These are phyloP conservation scores for Fusarium sp. DNA, from an alignment of 2,329 filamentous ascomycete species.

Conservation along the genomic window DNA sequence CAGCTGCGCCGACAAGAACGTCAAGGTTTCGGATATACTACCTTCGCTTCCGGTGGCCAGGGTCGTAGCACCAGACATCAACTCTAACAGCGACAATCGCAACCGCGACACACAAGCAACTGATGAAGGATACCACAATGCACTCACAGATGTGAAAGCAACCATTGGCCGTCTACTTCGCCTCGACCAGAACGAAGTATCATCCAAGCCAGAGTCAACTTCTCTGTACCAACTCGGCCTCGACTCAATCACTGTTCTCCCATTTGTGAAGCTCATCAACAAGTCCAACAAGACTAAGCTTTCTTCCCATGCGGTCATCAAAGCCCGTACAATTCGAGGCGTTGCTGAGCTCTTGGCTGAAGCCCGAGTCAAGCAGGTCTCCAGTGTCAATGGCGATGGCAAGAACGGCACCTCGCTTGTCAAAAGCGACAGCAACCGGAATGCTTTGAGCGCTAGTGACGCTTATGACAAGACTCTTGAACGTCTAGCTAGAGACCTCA, in stretches of 20 bases:
- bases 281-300: conserved; percentile 15
- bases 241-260: conserved; percentile 25
- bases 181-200: background rate
- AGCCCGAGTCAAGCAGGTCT: background rate
- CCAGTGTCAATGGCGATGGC: fast-evolving
- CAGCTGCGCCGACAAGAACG: conserved; percentile 2
- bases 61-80: fast-evolving
- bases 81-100: fast-evolving
- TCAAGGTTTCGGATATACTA: conserved; percentile 1
- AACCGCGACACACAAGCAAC: fast-evolving
- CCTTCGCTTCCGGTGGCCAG: background rate
- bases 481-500: conserved; percentile 11
- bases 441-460: background rate
- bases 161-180: background rate
- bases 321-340: conserved; percentile 14
- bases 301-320: conserved; percentile 15
- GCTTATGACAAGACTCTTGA: background rate
- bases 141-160: background rate
- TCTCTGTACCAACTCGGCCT: conserved; percentile 23
- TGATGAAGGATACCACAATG: background rate
- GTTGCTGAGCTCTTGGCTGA: conserved; percentile 1
- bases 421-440: fast-evolving
- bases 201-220: conserved; percentile 5
- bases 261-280: conserved; percentile 27
- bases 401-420: fast-evolving